Conservation (phyloP, 176 grass and related monocot species). For the Panicum miliaceum region DNA sequence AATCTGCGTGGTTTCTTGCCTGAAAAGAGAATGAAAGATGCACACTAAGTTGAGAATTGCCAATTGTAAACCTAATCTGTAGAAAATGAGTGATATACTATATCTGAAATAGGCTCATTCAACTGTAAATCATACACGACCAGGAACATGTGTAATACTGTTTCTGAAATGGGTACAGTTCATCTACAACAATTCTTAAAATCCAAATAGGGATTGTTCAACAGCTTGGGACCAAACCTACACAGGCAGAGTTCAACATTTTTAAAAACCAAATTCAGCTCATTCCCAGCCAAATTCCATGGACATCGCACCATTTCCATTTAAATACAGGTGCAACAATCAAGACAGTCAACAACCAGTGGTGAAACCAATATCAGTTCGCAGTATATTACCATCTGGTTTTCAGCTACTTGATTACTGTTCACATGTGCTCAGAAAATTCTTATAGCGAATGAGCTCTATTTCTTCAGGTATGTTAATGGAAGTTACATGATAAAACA, state of each 20-base stretch:
- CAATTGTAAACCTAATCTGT: not conserved
- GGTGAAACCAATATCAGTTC: not conserved
- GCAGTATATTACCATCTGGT: not conserved
- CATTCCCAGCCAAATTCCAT: not conserved
- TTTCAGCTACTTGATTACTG: not conserved
- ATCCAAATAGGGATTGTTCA: not conserved
- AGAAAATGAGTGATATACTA: not conserved
- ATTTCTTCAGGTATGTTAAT: not conserved
- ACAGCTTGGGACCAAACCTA: not conserved
- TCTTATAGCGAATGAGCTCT: not conserved
- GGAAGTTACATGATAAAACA: not conserved
- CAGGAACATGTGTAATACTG: not conserved
- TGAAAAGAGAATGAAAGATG: constrained; percentile 30
- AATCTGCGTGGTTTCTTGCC: constrained; percentile 62
- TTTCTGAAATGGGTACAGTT: not conserved
- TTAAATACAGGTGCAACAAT: not conserved
- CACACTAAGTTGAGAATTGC: not conserved
- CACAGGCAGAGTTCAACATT: not conserved
- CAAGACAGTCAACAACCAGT: not conserved
- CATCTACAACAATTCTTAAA: not conserved
- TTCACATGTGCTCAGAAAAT: constrained; percentile 12
- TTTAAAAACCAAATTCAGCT: not conserved
- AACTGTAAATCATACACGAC: not conserved
- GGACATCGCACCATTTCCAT: not conserved
- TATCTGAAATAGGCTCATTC: not conserved